Conservation (phyloP, 1,284 basidiomycete genomes). For the Vanrija pseudolonga region DNA sequence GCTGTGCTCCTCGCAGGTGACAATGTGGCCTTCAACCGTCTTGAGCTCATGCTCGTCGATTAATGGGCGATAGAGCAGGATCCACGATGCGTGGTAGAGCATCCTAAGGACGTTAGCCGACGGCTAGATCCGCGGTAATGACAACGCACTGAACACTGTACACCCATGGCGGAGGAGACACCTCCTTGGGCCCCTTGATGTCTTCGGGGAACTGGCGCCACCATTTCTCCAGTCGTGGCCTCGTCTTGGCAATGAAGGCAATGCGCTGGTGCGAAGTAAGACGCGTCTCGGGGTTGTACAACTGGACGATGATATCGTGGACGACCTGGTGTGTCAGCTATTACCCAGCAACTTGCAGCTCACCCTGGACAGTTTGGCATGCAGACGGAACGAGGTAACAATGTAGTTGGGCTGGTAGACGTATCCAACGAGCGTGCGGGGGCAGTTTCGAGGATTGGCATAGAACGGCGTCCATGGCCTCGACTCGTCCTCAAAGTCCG, state of each 20-base stretch:
- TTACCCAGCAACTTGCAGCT: background rate
- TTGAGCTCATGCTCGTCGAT: background rate
- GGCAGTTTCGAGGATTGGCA: slow-evolving; percentile 11
- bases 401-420: slow-evolving; percentile 5
- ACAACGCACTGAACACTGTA: slow-evolving; percentile 7
- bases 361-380: slow-evolving; percentile 4
- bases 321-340: slow-evolving; percentile 4
- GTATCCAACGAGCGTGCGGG: slow-evolving; percentile 4
- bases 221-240: slow-evolving; percentile 4
- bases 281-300: slow-evolving; percentile 10
- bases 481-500: slow-evolving; percentile 12
- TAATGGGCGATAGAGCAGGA: slow-evolving; percentile 10
- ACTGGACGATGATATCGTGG: slow-evolving; percentile 14
- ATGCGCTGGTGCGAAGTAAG: background rate
- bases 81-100: slow-evolving; percentile 14
- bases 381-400: background rate
- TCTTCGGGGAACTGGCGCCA: slow-evolving; percentile 4
- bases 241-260: slow-evolving; percentile 4
- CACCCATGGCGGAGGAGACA: slow-evolving; percentile 10
- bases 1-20: slow-evolving; percentile 7
- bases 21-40: slow-evolving; percentile 2
- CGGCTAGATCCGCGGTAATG: too few species aligned
- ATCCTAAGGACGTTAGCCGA: background rate
- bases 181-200: background rate
- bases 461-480: slow-evolving; percentile 12